Base-by-base conservation (phyloP, 78 protist genomes). In the Corallochytrium limacisporum region DNA sequence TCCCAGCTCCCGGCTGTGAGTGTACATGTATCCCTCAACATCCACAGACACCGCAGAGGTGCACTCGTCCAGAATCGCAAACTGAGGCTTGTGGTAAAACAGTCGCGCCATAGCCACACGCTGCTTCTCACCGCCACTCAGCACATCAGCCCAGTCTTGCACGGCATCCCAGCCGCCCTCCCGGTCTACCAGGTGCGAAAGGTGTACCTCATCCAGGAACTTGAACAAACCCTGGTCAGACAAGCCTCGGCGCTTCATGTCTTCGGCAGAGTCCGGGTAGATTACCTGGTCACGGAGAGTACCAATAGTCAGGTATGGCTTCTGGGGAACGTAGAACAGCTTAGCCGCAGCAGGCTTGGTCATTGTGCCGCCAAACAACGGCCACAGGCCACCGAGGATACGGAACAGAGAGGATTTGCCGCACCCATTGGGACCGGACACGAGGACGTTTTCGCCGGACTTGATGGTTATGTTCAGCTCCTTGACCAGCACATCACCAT, bases 31-130 rank as follows among this genome's bases (percentile, higher is more conserved):
- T n/a, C 62, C 74, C 63, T 39, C 39, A 1, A 16, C 35, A 3
- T 8, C 22, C n/a, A 44, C 50, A 3, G 43, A 5, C 50, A 78
- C 84, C 1, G 82, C 81, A 1, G 68, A 33, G 36, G 89, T 77
- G 75, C 82, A 73, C 71, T 84, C 89, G 65, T 84, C 89, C 8
- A 84, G 69, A 32, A 84, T 69, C 44, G 84, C 89, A 40, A 53
- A 81, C 29, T 5, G 18, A 0, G 89, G 89, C 36, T 28, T 4
- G 75, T 84, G 89, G 70, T 69, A 84, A 50, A 69, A 56, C 32
- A 77, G 54, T 12, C 81, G 55, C 26, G 76, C 69, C 61, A 75
- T 61, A 26, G 70, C 77, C 24, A 65, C 26, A 15, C 77, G 47
- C 55, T 82, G 88, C 49, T 65, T 60, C 67, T 82, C 88, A 16